Evolutionary conservation across 2,329 filamentous ascomycete genomes (phyloP).

Genomic region (Penicillium glabrum): DNA sequence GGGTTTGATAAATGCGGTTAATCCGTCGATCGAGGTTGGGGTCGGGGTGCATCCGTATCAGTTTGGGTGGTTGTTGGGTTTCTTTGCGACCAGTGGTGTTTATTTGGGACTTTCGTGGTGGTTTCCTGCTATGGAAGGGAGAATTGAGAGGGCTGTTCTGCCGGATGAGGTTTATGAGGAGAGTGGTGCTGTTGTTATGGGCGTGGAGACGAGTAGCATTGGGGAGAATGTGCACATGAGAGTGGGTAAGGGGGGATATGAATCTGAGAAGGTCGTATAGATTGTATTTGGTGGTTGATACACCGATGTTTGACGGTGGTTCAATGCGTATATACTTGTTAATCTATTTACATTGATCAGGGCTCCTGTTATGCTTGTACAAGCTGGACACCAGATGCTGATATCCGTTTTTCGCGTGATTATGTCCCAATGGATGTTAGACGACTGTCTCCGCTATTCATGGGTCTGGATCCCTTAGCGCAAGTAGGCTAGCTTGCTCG

Average conservation of each 20-base stretch:
- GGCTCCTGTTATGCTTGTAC: background rate
- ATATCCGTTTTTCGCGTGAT: background rate
- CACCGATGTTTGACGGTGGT: background rate
- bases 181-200: conserved; percentile 17
- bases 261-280: background rate
- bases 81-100: conserved; percentile 55
- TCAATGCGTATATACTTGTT: background rate
- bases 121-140: conserved; percentile 52
- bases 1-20: conserved; percentile 51
- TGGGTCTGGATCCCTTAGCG: background rate
- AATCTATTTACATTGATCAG: background rate
- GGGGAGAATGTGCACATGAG: background rate
- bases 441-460: background rate
- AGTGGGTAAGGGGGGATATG: background rate
- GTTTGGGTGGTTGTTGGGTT: conserved; percentile 67
- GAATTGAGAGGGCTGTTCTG: conserved; percentile 42
- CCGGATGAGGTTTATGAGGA: conserved; percentile 39
- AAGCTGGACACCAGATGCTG: background rate
- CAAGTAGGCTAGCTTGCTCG: background rate
- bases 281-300: no score
- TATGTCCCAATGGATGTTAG: background rate
- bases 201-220: conserved; percentile 13
- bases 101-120: conserved; percentile 53
- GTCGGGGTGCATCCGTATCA: conserved; percentile 59
- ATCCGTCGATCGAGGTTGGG: conserved; percentile 36